These are phyloP conservation scores for Cercospora zeae-maydis DNA, from an alignment of 2,329 filamentous ascomycete species.

Conservation along the genomic window DNA sequence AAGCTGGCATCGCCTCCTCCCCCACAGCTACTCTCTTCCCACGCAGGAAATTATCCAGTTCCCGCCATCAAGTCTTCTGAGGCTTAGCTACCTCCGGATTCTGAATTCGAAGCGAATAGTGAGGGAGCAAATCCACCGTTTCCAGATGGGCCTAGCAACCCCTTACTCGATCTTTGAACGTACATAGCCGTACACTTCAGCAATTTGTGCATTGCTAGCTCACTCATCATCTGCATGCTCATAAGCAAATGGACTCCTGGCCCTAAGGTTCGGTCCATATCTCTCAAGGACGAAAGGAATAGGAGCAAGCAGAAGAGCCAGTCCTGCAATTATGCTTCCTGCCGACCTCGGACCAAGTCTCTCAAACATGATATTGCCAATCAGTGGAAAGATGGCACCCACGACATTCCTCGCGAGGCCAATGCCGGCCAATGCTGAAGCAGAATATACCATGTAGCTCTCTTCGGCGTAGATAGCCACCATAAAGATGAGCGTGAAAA, in stretches of 20 bases:
- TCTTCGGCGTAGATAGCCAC: conserved; percentile 50
- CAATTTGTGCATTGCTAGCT: neutral
- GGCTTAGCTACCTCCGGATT: neutral
- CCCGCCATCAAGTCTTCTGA: too few species aligned
- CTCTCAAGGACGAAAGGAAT: conserved; percentile 33
- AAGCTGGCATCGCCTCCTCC: too few species aligned
- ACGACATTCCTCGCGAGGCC: conserved; percentile 40
- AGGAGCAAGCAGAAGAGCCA: conserved; percentile 33
- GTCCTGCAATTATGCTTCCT: conserved; percentile 38
- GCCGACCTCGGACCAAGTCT: conserved; percentile 41
- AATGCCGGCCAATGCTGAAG: conserved; percentile 42
- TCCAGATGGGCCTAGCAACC: neutral
- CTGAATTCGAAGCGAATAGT: too few species aligned
- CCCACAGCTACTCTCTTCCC: too few species aligned
- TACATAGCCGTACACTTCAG: neutral
- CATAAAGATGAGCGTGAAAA: conserved; percentile 52
- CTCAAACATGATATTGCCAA: conserved; percentile 40
- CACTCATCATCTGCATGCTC: conserved; percentile 37
- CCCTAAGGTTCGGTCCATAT: conserved; percentile 36
- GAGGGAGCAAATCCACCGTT: neutral
- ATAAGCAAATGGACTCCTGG: conserved; percentile 40
- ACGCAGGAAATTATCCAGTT: too few species aligned
- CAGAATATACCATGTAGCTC: conserved; percentile 46
- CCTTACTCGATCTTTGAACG: neutral
- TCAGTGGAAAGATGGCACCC: conserved; percentile 40